Evolutionary conservation across 306 rosid genomes (phyloP), one percentile per base, ranked within the genome.

Genomic region (Trifolium subterraneum): DNA sequence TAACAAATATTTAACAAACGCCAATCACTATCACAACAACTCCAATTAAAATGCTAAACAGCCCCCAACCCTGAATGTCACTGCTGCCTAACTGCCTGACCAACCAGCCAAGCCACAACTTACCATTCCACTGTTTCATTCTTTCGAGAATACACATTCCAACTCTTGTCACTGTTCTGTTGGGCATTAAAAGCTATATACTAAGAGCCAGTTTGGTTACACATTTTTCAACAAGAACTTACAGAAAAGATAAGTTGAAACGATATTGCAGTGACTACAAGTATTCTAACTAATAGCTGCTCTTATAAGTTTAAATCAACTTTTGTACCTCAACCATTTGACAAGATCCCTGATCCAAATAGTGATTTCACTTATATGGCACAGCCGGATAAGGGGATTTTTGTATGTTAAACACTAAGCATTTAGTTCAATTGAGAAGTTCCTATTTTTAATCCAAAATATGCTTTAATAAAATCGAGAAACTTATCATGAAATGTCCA

Each of bases 81-180:
- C 65, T 56, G n/a, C n/a, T n/a, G n/a, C n/a, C n/a, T n/a, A n/a
- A 12, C 65, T 60, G 65, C 19, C 64, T 31, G 41, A 60, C 65
- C 27, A 63, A 38, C 50, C 31, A 64, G 18, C 45, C 27, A 38
- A 62, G 27, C 10, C 44, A 62, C 68, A n/a, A 8, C 25, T 19
- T 33, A 62, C 27, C 69, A 64, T 18, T 64, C 48, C 48, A 36
- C 27, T 1, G n/a, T 22, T 64, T 64, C 15, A 64, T 39, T 36
- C 27, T 63, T 35, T 36, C 4, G 0, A 36, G 47, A 63, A 63
- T 36, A 63, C n/a, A 63, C n/a, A 20, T 63, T 63, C 47, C 48
- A 63, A 36, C 2, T 63, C 25, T 63, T 8, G 16, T 63, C 68
- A 63, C 20, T 35, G n/a, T 62, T 62, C 19, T 60, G 11, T 16